Evolutionary conservation across 805 yeast species (phyloP).

Genomic region (Kluyveromyces lactis): DNA sequence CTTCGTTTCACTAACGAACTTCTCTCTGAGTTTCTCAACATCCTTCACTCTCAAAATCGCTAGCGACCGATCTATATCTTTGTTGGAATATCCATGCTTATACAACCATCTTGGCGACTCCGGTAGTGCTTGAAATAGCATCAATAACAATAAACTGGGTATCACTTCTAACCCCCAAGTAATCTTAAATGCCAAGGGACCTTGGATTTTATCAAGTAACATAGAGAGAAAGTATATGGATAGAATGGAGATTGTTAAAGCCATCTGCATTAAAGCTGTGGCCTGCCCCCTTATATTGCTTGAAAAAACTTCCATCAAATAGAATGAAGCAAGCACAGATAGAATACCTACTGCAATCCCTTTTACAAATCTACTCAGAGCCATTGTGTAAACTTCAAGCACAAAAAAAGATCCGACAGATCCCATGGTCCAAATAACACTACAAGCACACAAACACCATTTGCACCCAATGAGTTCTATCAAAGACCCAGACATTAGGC

Average conservation of each 20-base stretch:
- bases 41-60: background rate
- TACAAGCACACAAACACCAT: constrained; percentile 42
- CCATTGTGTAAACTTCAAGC: constrained; percentile 36
- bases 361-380: constrained; percentile 41
- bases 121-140: constrained; percentile 36
- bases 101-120: constrained; percentile 57
- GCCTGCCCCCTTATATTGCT: constrained; percentile 39
- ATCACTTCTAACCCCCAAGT: constrained; percentile 56
- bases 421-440: constrained; percentile 55
- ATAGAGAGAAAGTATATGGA: constrained; percentile 44
- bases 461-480: constrained; percentile 53
- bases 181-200: constrained; percentile 48
- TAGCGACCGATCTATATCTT: background rate
- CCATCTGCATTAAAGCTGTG: constrained; percentile 48
- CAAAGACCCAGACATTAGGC: constrained; percentile 43
- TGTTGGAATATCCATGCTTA: constrained; percentile 10
- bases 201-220: constrained; percentile 35
- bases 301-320: constrained; percentile 45
- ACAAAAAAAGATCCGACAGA: constrained; percentile 26
- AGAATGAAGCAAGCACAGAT: constrained; percentile 49
- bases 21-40: constrained; percentile 14
- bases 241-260: constrained; percentile 52
- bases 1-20: background rate
- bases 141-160: constrained; percentile 39
- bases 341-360: constrained; percentile 49